A percentile compares a stretch with the other conserved stretches of the same genome.
phyloP scores from a whole-genome alignment of 2,329 filamentous ascomycete genomes.

The Monosporascus cannonballus region DNA sequence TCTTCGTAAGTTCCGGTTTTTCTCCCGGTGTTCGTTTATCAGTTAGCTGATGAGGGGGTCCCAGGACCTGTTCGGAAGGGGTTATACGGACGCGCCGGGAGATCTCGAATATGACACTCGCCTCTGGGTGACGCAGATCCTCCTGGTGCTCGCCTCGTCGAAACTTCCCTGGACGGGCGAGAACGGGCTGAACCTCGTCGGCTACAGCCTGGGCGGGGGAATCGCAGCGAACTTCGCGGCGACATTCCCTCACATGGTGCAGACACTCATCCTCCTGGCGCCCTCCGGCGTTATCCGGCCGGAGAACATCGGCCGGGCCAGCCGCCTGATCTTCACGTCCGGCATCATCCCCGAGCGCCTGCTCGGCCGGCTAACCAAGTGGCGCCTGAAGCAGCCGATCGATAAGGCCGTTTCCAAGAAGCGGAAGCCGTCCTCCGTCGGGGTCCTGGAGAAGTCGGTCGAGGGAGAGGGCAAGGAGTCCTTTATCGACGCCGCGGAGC shows the following conservation, averaged over 20 bases:
- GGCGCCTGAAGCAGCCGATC: slow-evolving; percentile 45
- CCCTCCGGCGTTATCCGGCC: slow-evolving; percentile 67
- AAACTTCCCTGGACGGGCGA: slow-evolving; percentile 59
- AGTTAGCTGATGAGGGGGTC: neutral
- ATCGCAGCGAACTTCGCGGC: slow-evolving; percentile 70
- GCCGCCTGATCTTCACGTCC: slow-evolving; percentile 47
- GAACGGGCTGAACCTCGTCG: slow-evolving; percentile 58
- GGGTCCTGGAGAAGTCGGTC: slow-evolving; percentile 4
- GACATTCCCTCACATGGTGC: slow-evolving; percentile 64
- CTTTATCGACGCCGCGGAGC: slow-evolving; percentile 33
- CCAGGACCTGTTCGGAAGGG: slow-evolving; percentile 63
- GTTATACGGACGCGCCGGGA: slow-evolving; percentile 58
- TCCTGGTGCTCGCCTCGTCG: slow-evolving; percentile 65
- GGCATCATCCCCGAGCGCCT: slow-evolving; percentile 48
- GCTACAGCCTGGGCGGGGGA: slow-evolving; percentile 78
- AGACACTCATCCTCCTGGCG: slow-evolving; percentile 68
- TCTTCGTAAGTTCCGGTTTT: slow-evolving; percentile 54
- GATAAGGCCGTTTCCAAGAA: slow-evolving; percentile 29
- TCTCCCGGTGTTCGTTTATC: neutral
- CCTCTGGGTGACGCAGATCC: slow-evolving; percentile 67
- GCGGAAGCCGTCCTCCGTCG: slow-evolving; percentile 9
- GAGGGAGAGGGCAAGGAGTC: slow-evolving; percentile 26
- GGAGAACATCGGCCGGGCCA: slow-evolving; percentile 43
- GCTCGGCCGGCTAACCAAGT: slow-evolving; percentile 40
- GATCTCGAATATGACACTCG: slow-evolving; percentile 66